Percentiles rank a stretch among this genome's conserved stretches.
phyloP scores from a whole-genome alignment of 176 grass and related monocot genomes.

The Bolboschoenus planiculmis region DNA sequence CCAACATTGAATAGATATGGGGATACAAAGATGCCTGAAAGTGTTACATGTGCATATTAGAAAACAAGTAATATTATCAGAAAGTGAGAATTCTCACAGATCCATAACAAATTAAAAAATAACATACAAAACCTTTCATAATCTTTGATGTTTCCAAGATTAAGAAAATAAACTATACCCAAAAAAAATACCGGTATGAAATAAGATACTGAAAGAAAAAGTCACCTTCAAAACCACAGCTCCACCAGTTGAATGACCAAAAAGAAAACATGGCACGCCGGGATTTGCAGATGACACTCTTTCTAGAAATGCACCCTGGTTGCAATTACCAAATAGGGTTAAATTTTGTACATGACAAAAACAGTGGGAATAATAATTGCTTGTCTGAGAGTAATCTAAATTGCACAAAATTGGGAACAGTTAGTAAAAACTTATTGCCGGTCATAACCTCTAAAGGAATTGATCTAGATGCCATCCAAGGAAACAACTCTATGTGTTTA shows the following conservation, averaged over 20 bases:
- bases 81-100: slow-evolving; percentile 43
- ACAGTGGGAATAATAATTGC: neutral
- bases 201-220: slow-evolving; percentile 6
- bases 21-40: slow-evolving; percentile 75
- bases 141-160: neutral
- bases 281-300: slow-evolving; percentile 68
- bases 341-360: neutral
- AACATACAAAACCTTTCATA: neutral
- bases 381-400: neutral
- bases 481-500: neutral
- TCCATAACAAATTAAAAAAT: neutral
- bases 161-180: neutral
- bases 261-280: slow-evolving; percentile 79
- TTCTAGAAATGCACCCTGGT: slow-evolving; percentile 65
- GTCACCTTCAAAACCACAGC: slow-evolving; percentile 85
- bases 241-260: slow-evolving; percentile 92
- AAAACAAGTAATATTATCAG: slow-evolving; percentile 34
- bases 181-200: neutral
- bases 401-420: neutral
- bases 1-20: slow-evolving; percentile 53
- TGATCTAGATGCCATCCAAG: neutral
- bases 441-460: neutral
- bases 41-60: neutral
- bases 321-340: slow-evolving; percentile 1
- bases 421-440: neutral